A percentile compares a stretch with the other conserved stretches of the same genome.
These are phyloP conservation scores for Monosporozyma siamensis DNA, from an alignment of 805 yeast genomes.

Conservation along the genomic window DNA sequence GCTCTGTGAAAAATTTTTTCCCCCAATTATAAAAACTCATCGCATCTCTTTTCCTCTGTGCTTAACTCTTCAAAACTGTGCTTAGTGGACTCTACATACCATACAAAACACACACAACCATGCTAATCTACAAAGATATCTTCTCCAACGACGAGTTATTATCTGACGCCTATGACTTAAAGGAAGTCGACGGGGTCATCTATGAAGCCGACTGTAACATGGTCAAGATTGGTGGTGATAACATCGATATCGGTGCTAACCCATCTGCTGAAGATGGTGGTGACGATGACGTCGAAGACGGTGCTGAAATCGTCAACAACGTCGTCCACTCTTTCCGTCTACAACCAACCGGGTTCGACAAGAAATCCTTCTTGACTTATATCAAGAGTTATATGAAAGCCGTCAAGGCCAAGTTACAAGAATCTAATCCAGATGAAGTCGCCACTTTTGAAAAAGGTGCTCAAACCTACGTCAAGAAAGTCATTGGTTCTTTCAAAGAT, in stretches of 20 bases:
- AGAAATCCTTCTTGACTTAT: slow-evolving; percentile 93
- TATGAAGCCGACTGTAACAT: slow-evolving; percentile 94
- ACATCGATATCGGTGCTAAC: slow-evolving; percentile 98
- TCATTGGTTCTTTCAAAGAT: slow-evolving; percentile 90
- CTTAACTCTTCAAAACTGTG: too few species aligned
- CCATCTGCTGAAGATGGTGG: slow-evolving; percentile 96
- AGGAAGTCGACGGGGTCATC: slow-evolving; percentile 80
- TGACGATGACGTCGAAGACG: slow-evolving; percentile 75
- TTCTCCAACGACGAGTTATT: slow-evolving; percentile 91
- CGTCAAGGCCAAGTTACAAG: slow-evolving; percentile 85
- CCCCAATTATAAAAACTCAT: too few species aligned
- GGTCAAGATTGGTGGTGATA: slow-evolving; percentile 84
- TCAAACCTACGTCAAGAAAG: slow-evolving; percentile 89
- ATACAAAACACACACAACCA: slow-evolving; percentile 10
- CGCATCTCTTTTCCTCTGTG: too few species aligned
- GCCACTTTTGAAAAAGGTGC: slow-evolving; percentile 96
- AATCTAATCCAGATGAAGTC: slow-evolving; percentile 78
- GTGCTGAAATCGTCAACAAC: slow-evolving; percentile 90
- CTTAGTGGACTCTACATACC: too few species aligned
- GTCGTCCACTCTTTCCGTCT: slow-evolving; percentile 98
- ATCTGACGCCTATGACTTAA: slow-evolving; percentile 93
- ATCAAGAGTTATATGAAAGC: slow-evolving; percentile 98
- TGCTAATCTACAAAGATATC: slow-evolving; percentile 55
- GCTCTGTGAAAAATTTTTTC: too few species aligned
- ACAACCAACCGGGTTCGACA: slow-evolving; percentile 92